Evolutionary conservation across 2,329 filamentous ascomycete species (phyloP), one percentile per base, ranked within the genome.

Genomic region (Phaeosphaeria sp.): DNA sequence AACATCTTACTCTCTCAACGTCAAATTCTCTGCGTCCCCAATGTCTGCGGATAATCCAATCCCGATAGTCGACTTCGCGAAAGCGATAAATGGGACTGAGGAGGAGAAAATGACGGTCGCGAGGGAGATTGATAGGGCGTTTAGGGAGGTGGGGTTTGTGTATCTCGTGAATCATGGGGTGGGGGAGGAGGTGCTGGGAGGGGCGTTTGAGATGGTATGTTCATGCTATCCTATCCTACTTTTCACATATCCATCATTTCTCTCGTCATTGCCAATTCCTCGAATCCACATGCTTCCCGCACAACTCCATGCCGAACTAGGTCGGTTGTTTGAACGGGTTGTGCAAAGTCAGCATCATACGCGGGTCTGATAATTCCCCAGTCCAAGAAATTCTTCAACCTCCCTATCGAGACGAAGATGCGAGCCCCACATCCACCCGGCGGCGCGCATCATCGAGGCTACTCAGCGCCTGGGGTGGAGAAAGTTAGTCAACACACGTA

Each of bases 111-210:
- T 58, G 43, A n/a, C 43, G 1, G 59, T 74, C 2, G 75, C 77
- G 1, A 49, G 61, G 21, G 53, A 76, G n/a, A 74, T 80, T 20
- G 77, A 80, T 53, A 53, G 68, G 6, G 78, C 77, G 0, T 79
- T 79, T 27, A 69, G 68, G 18, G 65, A 63, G 6, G 69, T 76
- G 8, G 79, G 79, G 2, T 81, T 81, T 56, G 78, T 80, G 39
- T 79, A 80, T 56, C 65, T 81, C 25, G 71, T 65, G 51, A 78
- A 78, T 45, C 77, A 80, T 53, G 77, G 76, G 1, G 60, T 81
- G 0, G 53, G 63, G 2, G 64, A 66, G 36, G 64, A 73, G 25
- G 56, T 62, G 30, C 65, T 79, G 1, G 64, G 71, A 11, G 56
- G 72, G 42, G 66, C 62, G 27, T 76, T 75, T 50, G 51, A 56